Evolutionary conservation across 768 basidiomycete genomes (phyloP).

Genomic region (Tylopilus subfusipes): DNA sequence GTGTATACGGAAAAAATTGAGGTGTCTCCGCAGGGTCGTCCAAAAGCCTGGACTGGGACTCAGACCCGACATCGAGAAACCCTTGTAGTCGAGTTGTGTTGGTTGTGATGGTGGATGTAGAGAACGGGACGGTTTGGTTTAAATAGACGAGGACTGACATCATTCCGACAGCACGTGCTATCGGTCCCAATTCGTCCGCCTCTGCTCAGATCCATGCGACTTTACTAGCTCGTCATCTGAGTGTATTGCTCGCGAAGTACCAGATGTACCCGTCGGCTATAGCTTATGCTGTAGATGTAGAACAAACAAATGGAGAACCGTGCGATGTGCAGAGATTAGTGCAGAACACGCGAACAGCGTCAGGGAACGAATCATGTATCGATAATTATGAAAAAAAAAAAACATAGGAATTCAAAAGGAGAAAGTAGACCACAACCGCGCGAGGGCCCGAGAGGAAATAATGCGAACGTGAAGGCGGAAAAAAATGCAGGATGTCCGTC

Average conservation of each 20-base stretch:
- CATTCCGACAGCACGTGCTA: not conserved
- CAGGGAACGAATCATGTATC: constrained; percentile 20
- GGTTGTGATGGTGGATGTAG: not conserved
- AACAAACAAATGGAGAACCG: constrained; percentile 16
- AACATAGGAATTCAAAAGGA: too few species aligned
- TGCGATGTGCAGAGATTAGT: constrained; percentile 30
- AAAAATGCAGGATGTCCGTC: constrained; percentile 17
- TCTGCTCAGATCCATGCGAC: too few species aligned
- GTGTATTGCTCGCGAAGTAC: constrained; percentile 22
- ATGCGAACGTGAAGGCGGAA: constrained; percentile 13
- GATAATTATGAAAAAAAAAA: constrained; percentile 3
- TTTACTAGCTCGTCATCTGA: constrained; percentile 20
- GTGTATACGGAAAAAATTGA: constrained; percentile 70
- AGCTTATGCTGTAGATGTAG: constrained; percentile 23
- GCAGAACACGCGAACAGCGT: constrained; percentile 24
- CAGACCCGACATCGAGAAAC: constrained; percentile 11
- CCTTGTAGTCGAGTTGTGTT: not conserved
- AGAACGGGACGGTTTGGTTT: not conserved
- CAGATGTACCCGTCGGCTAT: constrained; percentile 22
- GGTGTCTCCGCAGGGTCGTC: constrained; percentile 38
- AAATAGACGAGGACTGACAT: constrained; percentile 1
- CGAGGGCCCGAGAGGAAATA: constrained; percentile 9
- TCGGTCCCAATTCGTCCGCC: not conserved
- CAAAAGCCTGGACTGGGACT: constrained; percentile 14
- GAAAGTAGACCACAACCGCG: constrained; percentile 8